Percentiles rank a stretch among this genome's conserved stretches.
Evolutionary conservation across 1,139 yeast species (phyloP).

Genomic region (Scheffersomyces cryptocercus): DNA sequence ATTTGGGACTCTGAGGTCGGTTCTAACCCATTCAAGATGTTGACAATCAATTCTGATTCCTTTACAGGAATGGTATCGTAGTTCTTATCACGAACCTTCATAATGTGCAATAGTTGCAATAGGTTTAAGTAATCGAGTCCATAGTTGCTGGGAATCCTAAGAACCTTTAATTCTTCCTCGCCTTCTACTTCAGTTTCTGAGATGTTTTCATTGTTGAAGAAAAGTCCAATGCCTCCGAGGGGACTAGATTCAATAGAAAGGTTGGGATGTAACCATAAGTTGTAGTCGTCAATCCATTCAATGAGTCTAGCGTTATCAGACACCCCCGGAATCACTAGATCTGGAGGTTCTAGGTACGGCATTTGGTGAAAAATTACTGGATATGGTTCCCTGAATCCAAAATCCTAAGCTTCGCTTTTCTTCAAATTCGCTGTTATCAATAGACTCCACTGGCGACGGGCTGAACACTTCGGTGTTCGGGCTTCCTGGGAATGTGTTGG

Average conservation of each 20-base stretch:
- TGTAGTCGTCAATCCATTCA: slow-evolving; percentile 13
- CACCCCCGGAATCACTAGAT: slow-evolving; percentile 8
- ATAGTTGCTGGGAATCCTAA: slow-evolving; percentile 14
- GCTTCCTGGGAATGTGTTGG: not conserved
- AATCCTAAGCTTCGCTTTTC: not conserved
- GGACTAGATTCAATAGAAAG: slow-evolving; percentile 23
- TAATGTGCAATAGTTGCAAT: slow-evolving; percentile 23
- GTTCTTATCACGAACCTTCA: slow-evolving; percentile 19
- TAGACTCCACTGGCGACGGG: too few relatives aligned
- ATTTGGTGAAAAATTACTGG: too few relatives aligned
- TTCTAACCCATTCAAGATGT: slow-evolving; percentile 20
- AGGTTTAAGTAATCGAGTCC: slow-evolving; percentile 32
- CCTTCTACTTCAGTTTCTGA: slow-evolving; percentile 1
- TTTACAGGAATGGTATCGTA: slow-evolving; percentile 2
- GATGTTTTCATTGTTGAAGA: slow-evolving; percentile 13
- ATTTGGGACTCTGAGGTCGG: slow-evolving; percentile 34
- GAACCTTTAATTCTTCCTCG: slow-evolving; percentile 10
- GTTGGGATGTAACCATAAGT: slow-evolving; percentile 14
- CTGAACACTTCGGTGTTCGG: too few relatives aligned
- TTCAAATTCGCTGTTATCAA: too few relatives aligned
- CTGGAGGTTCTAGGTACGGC: too few relatives aligned
- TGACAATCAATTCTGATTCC: slow-evolving; percentile 19
- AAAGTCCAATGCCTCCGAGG: slow-evolving; percentile 40
- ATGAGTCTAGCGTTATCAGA: slow-evolving; percentile 6
- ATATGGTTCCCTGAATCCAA: slow-evolving; percentile 6